phyloP scores from a whole-genome alignment of 345 rosid genomes.

The Draba incana region DNA sequence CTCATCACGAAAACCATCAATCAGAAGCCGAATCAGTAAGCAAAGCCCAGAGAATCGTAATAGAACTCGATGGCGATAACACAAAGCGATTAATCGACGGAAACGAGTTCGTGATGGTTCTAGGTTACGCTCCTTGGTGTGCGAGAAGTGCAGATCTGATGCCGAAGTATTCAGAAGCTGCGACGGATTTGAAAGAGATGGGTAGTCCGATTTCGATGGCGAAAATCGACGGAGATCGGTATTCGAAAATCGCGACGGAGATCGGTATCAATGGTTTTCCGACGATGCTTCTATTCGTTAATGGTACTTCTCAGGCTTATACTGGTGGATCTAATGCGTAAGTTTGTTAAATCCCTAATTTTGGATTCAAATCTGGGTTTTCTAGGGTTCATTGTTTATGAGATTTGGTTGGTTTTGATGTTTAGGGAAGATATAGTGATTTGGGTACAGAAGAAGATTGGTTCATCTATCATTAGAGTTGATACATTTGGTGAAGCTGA shows the following conservation, averaged over 20 bases:
- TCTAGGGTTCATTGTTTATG: too few species aligned
- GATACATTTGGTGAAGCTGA: slow-evolving; percentile 61
- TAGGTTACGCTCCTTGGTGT: slow-evolving; percentile 94
- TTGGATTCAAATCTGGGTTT: neutral
- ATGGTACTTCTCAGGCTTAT: slow-evolving; percentile 66
- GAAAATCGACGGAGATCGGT: slow-evolving; percentile 83
- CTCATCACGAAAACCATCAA: slow-evolving; percentile 42
- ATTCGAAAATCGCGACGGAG: slow-evolving; percentile 62
- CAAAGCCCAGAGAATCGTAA: slow-evolving; percentile 76
- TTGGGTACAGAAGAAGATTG: too few species aligned
- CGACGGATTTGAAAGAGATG: slow-evolving; percentile 65
- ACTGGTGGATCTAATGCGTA: slow-evolving; percentile 82
- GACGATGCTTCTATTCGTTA: slow-evolving; percentile 74
- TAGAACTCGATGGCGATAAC: slow-evolving; percentile 69
- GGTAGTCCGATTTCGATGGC: slow-evolving; percentile 70
- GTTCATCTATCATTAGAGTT: slow-evolving; percentile 39
- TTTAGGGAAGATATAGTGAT: too few species aligned
- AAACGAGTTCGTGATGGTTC: slow-evolving; percentile 67
- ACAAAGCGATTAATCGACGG: slow-evolving; percentile 50
- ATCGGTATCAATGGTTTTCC: slow-evolving; percentile 79
- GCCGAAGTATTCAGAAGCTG: slow-evolving; percentile 88
- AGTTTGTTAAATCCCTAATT: slow-evolving; percentile 28
- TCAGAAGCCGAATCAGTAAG: slow-evolving; percentile 76
- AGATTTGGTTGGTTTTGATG: too few species aligned
- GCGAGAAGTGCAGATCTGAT: slow-evolving; percentile 86